Evolutionary conservation across 768 basidiomycete species (phyloP), one percentile per base, ranked within the genome.

Genomic region (Boletus vermiculosoides): DNA sequence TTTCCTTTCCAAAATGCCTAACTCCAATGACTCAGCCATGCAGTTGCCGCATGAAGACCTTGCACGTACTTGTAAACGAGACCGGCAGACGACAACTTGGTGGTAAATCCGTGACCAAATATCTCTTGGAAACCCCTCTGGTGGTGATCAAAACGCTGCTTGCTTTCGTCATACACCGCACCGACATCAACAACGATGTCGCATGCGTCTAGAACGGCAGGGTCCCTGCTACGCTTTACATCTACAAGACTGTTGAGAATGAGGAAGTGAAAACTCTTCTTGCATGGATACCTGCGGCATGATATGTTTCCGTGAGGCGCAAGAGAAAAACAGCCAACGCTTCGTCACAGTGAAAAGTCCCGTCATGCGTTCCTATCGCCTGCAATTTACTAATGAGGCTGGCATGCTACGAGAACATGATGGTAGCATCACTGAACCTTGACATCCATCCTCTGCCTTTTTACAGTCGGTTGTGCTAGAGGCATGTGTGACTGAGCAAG

Each of bases 121-220:
- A 90, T 82, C 68, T 96, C 90, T 7, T 77, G 78, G 72, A 99
- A 99, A 0, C 90, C 94, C 41, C 95, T 84, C 67, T 99, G 96
- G 68, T 99, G 96, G 69, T 99, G 96, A 72, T 99, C 96, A 71
- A 93, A 99, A 39, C 88, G 81, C 52, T 87, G 83, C 54, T 79
- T 84, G 57, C 76, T 76, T 66, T 86, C 84, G 54, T 96, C 92
- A 71, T 98, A 99, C 23, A 90, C 81, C 7, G 90, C 94, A 11
- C 97, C 95, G 49, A 99, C 94, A 68, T 99, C 96, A 23, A 98
- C 93, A 31, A 99, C 91, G 66, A 99, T 94, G 70, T 94, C 88
- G 71, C 95, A 94, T 7, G 84, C 78, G 57, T 86, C 85, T 34
- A 95, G 80, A 16, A 85, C 63, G 12, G 77, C 78, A 5, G 87